Conservation (phyloP, 345 rosid genomes). For the Eutrema yunnanense region DNA sequence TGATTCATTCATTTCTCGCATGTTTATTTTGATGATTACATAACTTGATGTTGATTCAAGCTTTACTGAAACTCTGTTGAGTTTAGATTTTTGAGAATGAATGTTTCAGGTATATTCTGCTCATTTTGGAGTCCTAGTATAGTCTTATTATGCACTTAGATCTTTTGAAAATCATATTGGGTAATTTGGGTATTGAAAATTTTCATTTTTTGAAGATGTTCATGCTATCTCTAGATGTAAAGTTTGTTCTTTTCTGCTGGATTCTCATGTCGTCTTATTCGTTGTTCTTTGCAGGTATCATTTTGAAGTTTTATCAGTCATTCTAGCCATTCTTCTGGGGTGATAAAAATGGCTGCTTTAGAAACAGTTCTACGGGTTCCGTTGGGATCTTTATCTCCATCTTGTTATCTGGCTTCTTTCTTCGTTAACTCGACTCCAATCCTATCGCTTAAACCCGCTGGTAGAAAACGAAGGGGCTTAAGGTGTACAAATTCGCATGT, state of each 20-base stretch:
- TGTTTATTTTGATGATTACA: neutral
- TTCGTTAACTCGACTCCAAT: slow-evolving; percentile 17
- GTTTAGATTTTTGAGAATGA: neutral
- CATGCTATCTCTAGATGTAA: neutral
- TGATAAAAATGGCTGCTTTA: slow-evolving; percentile 35
- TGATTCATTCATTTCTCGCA: neutral
- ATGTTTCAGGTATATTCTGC: neutral
- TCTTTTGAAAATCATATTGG: neutral
- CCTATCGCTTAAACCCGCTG: slow-evolving; percentile 19
- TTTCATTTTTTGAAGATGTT: neutral
- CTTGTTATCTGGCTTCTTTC: slow-evolving; percentile 17
- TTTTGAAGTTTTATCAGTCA: neutral
- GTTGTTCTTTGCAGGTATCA: neutral
- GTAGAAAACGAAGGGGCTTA: slow-evolving; percentile 7
- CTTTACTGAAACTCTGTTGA: neutral
- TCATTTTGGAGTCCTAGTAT: neutral
- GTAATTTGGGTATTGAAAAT: neutral
- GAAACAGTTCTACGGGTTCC: slow-evolving; percentile 36
- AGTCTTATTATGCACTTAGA: neutral
- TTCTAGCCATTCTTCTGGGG: neutral
- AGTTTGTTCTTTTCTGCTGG: neutral
- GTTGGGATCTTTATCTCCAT: slow-evolving; percentile 22
- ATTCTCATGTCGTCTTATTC: neutral
- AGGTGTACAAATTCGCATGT: slow-evolving; percentile 9
- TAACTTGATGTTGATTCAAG: neutral